Evolutionary conservation across 139 green algal genomes (phyloP).

Genomic region (Micractinium sp.): DNA sequence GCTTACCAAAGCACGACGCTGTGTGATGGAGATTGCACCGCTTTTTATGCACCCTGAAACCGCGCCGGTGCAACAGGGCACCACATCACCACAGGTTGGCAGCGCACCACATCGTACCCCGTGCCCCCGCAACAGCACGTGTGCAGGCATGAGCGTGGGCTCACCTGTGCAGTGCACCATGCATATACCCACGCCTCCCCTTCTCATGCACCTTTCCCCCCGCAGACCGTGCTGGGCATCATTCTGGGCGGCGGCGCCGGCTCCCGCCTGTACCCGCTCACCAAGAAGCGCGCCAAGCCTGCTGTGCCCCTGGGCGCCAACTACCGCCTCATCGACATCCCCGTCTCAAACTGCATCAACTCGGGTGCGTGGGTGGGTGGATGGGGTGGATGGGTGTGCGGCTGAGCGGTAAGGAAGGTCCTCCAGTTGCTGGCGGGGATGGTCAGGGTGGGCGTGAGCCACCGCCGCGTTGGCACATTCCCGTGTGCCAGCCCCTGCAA

Average conservation of each 20-base stretch:
- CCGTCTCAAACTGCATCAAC: constrained; percentile 99
- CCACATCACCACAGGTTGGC: neutral
- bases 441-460: no score
- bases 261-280: constrained; percentile 96
- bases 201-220: neutral
- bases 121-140: neutral
- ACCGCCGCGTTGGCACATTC: no score
- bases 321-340: constrained; percentile 99
- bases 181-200: no score
- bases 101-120: neutral
- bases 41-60: no score
- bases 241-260: constrained; percentile 97
- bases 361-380: constrained; percentile 39
- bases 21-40: no score
- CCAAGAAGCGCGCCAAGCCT: constrained; percentile 98
- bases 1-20: no score
- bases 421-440: no score
- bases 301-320: constrained; percentile 98
- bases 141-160: no score
- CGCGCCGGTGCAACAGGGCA: neutral
- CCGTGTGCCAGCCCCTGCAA: neutral
- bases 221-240: constrained; percentile 95
- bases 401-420: no score
- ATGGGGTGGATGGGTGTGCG: no score
- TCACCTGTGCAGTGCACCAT: neutral